A percentile compares a stretch with the other conserved stretches of the same genome.
These are phyloP conservation scores for Fusarium sp. DNA, from an alignment of 2,329 filamentous ascomycete species.

Conservation along the genomic window DNA sequence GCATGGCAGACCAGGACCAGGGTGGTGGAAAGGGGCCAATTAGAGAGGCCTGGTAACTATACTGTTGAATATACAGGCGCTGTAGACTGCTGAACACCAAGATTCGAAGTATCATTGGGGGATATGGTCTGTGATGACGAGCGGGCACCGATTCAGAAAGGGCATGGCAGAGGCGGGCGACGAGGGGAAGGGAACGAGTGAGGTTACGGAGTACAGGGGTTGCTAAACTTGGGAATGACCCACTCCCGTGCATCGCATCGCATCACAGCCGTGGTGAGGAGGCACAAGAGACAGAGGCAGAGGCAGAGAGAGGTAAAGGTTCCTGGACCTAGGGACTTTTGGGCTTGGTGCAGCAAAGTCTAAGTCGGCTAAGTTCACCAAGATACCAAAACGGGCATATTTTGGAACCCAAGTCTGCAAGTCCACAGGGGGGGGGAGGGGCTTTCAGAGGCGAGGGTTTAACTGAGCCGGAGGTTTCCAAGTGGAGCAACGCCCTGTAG, in stretches of 20 bases:
- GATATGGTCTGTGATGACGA: slow-evolving; percentile 35
- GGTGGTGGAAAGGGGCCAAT: slow-evolving; percentile 37
- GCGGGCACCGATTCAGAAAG: slow-evolving; percentile 34
- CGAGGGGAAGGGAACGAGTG: slow-evolving; percentile 14
- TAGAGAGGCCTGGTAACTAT: slow-evolving; percentile 24
- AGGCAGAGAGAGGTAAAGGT: background rate
- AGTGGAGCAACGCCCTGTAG: slow-evolving; percentile 22
- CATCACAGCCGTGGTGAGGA: slow-evolving; percentile 28
- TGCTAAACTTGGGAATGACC: slow-evolving; percentile 25
- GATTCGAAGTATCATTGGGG: slow-evolving; percentile 38
- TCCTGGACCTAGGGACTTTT: slow-evolving; percentile 18
- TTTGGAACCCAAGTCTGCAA: slow-evolving; percentile 17
- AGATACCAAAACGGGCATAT: slow-evolving; percentile 28
- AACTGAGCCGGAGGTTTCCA: slow-evolving; percentile 31
- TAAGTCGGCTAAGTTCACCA: slow-evolving; percentile 6
- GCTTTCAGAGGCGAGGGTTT: slow-evolving; percentile 29
- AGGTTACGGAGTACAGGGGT: slow-evolving; percentile 31
- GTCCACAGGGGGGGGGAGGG: slow-evolving; percentile 36
- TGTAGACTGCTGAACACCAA: slow-evolving; percentile 29
- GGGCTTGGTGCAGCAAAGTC: slow-evolving; percentile 14
- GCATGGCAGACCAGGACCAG: slow-evolving; percentile 33
- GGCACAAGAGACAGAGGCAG: slow-evolving; percentile 2
- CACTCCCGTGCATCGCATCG: slow-evolving; percentile 23
- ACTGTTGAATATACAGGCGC: slow-evolving; percentile 29
- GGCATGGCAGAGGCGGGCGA: slow-evolving; percentile 15